Evolutionary conservation across 148 eudicot species (phyloP).

Genomic region (Pouteria glomerata): DNA sequence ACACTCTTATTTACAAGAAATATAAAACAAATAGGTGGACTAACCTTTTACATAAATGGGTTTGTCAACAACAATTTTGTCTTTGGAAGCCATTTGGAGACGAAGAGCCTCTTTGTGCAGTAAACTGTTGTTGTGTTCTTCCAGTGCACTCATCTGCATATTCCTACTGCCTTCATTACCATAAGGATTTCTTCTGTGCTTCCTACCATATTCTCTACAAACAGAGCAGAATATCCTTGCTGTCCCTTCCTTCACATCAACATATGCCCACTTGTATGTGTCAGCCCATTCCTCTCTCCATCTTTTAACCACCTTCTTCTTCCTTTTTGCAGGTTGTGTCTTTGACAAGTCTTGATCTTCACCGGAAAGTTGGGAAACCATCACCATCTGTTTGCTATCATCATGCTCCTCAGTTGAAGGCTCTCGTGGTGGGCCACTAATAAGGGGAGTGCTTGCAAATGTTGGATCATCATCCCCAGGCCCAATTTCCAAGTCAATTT

Average conservation of each 20-base stretch:
- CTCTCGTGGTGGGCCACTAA: conserved; percentile 56
- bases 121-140: conserved; percentile 96
- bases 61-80: conserved; percentile 74
- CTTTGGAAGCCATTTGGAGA: conserved; percentile 92
- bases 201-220: conserved; percentile 95
- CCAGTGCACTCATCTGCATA: conserved; percentile 99
- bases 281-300: conserved; percentile 99
- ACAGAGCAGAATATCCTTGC: conserved; percentile 93
- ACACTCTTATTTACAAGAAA: too few species aligned
- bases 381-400: conserved; percentile 63
- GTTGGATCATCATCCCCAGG: conserved; percentile 77
- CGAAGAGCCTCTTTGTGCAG: conserved; percentile 97
- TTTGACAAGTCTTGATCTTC: conserved; percentile 81
- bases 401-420: conserved; percentile 69
- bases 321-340: conserved; percentile 68
- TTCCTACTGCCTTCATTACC: conserved; percentile 99
- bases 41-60: conserved; percentile 89
- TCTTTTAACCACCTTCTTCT: conserved; percentile 94
- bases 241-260: conserved; percentile 90
- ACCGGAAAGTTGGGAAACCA: conserved; percentile 47
- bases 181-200: conserved; percentile 93
- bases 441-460: conserved; percentile 56
- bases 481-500: conserved; percentile 93
- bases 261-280: conserved; percentile 98
- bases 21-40: conserved; percentile 15